phyloP scores from a whole-genome alignment of 495 filamentous ascomycete genomes.

The Talaromyces ruber region DNA sequence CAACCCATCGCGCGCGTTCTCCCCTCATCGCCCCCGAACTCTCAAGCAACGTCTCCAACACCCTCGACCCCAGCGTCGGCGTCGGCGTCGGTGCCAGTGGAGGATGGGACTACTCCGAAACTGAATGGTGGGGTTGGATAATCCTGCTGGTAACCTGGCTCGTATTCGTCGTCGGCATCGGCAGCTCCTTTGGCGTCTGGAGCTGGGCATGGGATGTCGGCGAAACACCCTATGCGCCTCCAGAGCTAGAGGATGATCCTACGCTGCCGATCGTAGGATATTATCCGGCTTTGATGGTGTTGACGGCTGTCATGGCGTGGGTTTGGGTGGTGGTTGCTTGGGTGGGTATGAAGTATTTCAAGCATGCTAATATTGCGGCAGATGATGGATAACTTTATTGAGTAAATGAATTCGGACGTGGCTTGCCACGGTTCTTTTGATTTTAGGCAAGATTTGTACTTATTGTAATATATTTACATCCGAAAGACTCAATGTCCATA shows the following conservation, averaged over 20 bases:
- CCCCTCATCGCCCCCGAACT: slow-evolving; percentile 39
- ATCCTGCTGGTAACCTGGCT: slow-evolving; percentile 84
- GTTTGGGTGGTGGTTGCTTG: slow-evolving; percentile 96
- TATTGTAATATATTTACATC: neutral
- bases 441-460: neutral
- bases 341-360: slow-evolving; percentile 99
- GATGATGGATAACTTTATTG: slow-evolving; percentile 36
- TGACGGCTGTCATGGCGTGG: slow-evolving; percentile 96
- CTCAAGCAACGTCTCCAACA: neutral
- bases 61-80: neutral
- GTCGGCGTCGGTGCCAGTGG: slow-evolving; percentile 21
- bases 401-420: neutral
- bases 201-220: slow-evolving; percentile 99
- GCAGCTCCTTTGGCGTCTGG: slow-evolving; percentile 94
- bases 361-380: slow-evolving; percentile 80
- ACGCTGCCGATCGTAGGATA: slow-evolving; percentile 94
- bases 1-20: slow-evolving; percentile 49
- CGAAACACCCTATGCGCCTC: slow-evolving; percentile 88
- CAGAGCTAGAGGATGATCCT: slow-evolving; percentile 85
- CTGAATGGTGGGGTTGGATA: slow-evolving; percentile 95
- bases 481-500: neutral
- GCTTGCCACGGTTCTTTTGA: neutral
- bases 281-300: slow-evolving; percentile 86
- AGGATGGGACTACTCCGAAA: slow-evolving; percentile 84
- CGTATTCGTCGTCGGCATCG: slow-evolving; percentile 93